Base-by-base conservation (phyloP, 2,329 filamentous ascomycete species). In the Phaeosphaeriaceae sp. region DNA sequence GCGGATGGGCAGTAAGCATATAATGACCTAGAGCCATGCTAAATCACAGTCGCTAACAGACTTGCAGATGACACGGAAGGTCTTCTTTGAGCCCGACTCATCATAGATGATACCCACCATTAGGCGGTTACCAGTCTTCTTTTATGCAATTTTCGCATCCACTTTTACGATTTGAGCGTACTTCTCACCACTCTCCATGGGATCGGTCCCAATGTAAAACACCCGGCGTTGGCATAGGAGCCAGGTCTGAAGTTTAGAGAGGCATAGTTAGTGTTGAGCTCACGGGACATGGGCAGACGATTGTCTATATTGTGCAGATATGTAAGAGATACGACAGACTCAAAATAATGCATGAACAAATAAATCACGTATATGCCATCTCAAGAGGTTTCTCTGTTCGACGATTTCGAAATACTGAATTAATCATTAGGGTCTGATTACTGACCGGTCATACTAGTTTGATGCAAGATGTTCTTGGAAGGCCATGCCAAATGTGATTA, bases 1-100 rank as follows among this genome's bases (percentile, higher is more conserved):
- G 89, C 58, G 83, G 79, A 52, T 99, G 95, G 94, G 88, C 92
- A 69, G 93, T 99, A 63, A 48, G 67, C 60, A 39, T 3, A 35
- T 2, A 4, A 6, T 7, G 13, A 3, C 5, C 35, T 15, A 34
- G 2, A 2, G 1, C n/a, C 11, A 15, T 15, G 42, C 8, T 11
- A 20, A 8, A 29, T 18, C 13, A 12, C 15, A 40, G 43, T 18
- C 26, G 33, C 52, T 58, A 42, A 60, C 32, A 37, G 2, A 7
- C 1, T 6, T 8, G 9, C 52, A 66, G 63, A 60, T 66, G 44
- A 63, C 61, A 58, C 57, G 63, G 44, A 61, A 59, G 46, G 60
- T 66, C 36, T 66, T 66, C 54, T 64, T 66, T 45, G 63, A 66
- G 37, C 56, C 61, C 18, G 60, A 60, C 26, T 32, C 29, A 35